Evolutionary conservation across 768 basidiomycete species (phyloP).

Genomic region (Naganishia vishniacii): DNA sequence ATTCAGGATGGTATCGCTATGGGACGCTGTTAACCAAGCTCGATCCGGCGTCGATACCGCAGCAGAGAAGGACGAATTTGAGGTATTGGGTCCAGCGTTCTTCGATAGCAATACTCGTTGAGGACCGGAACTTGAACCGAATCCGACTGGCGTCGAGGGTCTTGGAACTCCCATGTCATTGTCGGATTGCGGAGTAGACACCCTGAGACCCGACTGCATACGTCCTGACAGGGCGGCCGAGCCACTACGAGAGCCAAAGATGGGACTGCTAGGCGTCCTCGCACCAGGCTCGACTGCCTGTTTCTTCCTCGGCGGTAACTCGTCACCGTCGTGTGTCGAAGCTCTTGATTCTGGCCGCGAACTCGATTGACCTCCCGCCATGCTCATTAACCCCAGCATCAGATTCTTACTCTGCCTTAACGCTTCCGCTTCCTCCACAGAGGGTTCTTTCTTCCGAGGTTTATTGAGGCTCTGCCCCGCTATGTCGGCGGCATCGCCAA

Average conservation of each 20-base stretch:
- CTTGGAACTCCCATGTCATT: not conserved
- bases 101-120: not conserved
- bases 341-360: slow-evolving; percentile 7
- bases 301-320: slow-evolving; percentile 9
- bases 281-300: slow-evolving; percentile 9
- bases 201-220: slow-evolving; percentile 3
- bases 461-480: slow-evolving; percentile 11
- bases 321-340: slow-evolving; percentile 10
- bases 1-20: not conserved
- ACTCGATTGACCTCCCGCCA: slow-evolving; percentile 8
- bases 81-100: not conserved
- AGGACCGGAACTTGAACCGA: slow-evolving; percentile 3
- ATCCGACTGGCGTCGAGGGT: not conserved
- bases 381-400: slow-evolving; percentile 15
- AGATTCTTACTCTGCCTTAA: not conserved
- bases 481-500: slow-evolving; percentile 14
- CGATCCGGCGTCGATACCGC: slow-evolving; percentile 18
- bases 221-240: not conserved
- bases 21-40: not conserved
- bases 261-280: slow-evolving; percentile 9
- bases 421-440: slow-evolving; percentile 3
- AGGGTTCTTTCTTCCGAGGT: not conserved
- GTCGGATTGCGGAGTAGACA: not conserved
- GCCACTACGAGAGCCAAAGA: slow-evolving; percentile 6
- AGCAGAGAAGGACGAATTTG: not conserved